Percentiles rank a stretch among this genome's conserved stretches.
Conservation (phyloP, 805 yeast species). For the Tetrapisispora phaffii region DNA sequence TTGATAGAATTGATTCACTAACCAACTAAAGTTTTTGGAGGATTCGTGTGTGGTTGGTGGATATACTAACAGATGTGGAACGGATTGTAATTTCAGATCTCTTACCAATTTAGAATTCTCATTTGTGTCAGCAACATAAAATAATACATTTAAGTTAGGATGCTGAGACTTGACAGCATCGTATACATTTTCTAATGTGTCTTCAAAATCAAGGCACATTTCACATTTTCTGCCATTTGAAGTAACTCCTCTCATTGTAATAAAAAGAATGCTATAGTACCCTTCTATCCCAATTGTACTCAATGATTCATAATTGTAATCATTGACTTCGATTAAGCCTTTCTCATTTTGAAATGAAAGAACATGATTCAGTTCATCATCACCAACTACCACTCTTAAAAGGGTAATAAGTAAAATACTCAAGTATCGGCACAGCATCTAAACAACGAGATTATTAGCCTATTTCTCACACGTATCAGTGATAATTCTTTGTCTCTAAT, state of each 20-base stretch:
- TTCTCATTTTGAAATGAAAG: conserved; percentile 18
- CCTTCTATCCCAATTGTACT: conserved; percentile 39
- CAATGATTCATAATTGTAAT: conserved; percentile 32
- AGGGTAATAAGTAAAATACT: background rate
- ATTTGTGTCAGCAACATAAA: conserved; percentile 43
- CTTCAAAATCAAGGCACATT: conserved; percentile 38
- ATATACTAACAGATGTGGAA: conserved; percentile 61
- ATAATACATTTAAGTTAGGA: conserved; percentile 33
- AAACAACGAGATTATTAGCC: background rate
- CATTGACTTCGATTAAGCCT: conserved; percentile 35
- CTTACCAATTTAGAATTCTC: conserved; percentile 35
- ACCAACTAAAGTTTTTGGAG: conserved; percentile 15
- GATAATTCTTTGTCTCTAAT: background rate
- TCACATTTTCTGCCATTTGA: conserved; percentile 35
- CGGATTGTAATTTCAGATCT: conserved; percentile 36
- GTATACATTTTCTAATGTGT: conserved; percentile 35
- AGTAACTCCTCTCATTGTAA: conserved; percentile 39
- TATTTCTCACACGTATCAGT: background rate
- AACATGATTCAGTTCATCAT: conserved; percentile 5
- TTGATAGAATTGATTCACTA: conserved; percentile 30
- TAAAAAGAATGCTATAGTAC: conserved; percentile 40
- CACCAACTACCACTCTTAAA: background rate
- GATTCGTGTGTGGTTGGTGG: conserved; percentile 37
- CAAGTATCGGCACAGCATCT: background rate
- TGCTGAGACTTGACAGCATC: conserved; percentile 37